Conservation (phyloP, 2,329 filamentous ascomycete species). For the Incumbomyces lentus region DNA sequence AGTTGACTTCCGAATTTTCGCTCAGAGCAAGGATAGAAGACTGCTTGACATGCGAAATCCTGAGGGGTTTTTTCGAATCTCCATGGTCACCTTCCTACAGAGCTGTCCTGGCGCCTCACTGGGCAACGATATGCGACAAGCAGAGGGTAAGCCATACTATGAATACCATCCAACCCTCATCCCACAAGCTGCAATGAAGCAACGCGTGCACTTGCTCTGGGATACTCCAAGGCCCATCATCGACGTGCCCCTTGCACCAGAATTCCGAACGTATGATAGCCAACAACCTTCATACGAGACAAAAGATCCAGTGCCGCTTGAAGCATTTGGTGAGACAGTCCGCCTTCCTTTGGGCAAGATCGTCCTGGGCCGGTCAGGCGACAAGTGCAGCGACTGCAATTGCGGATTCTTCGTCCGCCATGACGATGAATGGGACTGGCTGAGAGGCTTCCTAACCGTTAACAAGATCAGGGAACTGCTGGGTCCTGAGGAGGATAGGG, state of each 20-base stretch:
- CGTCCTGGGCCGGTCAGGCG: constrained; percentile 30
- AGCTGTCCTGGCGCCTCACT: constrained; percentile 22
- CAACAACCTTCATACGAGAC: constrained; percentile 14
- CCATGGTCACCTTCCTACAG: constrained; percentile 21
- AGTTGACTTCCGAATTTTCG: constrained; percentile 27
- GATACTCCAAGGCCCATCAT: constrained; percentile 14
- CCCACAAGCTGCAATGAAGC: constrained; percentile 22
- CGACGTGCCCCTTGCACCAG: constrained; percentile 2
- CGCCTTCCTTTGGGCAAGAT: constrained; percentile 26
- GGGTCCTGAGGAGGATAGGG: constrained; percentile 5
- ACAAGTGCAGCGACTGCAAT: constrained; percentile 37
- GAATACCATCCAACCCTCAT: constrained; percentile 24
- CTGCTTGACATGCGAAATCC: constrained; percentile 13
- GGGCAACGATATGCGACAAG: constrained; percentile 13
- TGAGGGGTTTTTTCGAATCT: constrained; percentile 17
- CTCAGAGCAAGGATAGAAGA: constrained; percentile 30
- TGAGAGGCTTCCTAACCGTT: constrained; percentile 20
- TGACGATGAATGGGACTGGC: constrained; percentile 35
- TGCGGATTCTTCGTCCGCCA: constrained; percentile 36
- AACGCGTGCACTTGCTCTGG: constrained; percentile 19
- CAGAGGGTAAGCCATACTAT: constrained; percentile 14
- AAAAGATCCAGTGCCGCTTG: constrained; percentile 9
- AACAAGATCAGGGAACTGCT: constrained; percentile 8
- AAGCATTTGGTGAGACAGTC: constrained; percentile 21
- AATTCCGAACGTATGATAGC: constrained; percentile 8